phyloP scores from a whole-genome alignment of 805 yeast species.

The Isabelozyma rhagii region DNA sequence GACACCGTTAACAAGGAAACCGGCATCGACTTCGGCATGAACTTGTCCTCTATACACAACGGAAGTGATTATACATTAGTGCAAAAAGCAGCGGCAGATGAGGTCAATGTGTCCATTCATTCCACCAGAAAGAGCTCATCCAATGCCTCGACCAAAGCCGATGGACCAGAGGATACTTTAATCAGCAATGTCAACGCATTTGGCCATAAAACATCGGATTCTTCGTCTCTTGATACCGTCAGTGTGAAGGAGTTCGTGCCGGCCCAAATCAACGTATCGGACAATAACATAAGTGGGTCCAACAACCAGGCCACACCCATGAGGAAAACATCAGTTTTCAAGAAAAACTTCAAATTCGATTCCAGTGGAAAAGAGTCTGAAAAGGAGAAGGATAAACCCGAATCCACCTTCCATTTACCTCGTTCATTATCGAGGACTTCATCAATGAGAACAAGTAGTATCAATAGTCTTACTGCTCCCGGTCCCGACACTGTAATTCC shows the following conservation, averaged over 20 bases:
- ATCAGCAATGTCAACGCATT: not conserved
- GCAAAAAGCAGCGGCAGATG: conserved; percentile 3
- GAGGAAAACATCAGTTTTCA: conserved; percentile 18
- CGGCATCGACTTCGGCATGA: conserved; percentile 32
- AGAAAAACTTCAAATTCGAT: conserved; percentile 29
- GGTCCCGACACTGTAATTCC: not conserved
- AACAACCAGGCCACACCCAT: not conserved
- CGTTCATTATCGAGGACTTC: conserved; percentile 8
- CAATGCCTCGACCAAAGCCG: conserved; percentile 4
- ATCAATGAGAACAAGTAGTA: conserved; percentile 2
- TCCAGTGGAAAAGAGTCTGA: conserved; percentile 3
- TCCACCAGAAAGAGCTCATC: conserved; percentile 3
- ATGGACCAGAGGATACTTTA: not conserved
- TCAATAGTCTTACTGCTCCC: not conserved
- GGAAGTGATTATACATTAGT: conserved; percentile 28
- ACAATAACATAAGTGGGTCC: conserved; percentile 1
- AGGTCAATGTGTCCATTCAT: not conserved
- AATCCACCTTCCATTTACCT: conserved; percentile 4
- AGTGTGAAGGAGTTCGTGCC: conserved; percentile 3
- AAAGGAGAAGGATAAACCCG: conserved; percentile 8
- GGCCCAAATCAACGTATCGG: not conserved
- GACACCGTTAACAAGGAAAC: conserved; percentile 20
- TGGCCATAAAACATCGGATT: not conserved
- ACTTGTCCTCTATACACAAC: conserved; percentile 25
- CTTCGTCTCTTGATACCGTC: conserved; percentile 5